phyloP scores from a whole-genome alignment of 805 yeast genomes.

The Kurtzmaniella fragi region DNA sequence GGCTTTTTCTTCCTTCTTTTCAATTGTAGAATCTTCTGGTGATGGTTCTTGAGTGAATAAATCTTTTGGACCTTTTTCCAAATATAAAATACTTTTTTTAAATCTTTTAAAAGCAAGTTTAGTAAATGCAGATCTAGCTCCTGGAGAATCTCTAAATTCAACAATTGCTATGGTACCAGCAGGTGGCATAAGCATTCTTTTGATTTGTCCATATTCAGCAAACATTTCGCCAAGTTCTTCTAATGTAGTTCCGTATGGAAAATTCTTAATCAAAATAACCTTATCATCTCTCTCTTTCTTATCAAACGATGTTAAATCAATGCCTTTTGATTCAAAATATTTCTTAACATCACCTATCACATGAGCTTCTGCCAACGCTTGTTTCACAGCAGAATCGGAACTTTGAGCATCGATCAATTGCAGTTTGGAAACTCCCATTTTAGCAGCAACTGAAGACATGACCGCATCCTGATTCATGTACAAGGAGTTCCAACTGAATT shows the following conservation, averaged over 20 bases:
- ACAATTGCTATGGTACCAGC: conserved; percentile 94
- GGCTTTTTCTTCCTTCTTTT: conserved; percentile 28
- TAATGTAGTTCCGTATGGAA: conserved; percentile 79
- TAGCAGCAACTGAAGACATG: conserved; percentile 79
- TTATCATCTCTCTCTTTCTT: conserved; percentile 71
- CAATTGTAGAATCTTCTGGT: conserved; percentile 23
- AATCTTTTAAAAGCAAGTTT: conserved; percentile 84
- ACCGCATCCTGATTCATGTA: conserved; percentile 91
- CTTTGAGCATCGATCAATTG: conserved; percentile 85
- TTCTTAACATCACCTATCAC: conserved; percentile 87
- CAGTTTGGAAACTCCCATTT: conserved; percentile 77
- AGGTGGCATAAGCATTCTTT: conserved; percentile 87
- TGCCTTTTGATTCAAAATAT: conserved; percentile 80
- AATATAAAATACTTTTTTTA: conserved; percentile 78
- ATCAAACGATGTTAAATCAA: conserved; percentile 70
- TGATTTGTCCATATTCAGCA: conserved; percentile 71
- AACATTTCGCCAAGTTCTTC: conserved; percentile 83
- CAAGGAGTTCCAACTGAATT: conserved; percentile 93
- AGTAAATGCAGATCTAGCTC: conserved; percentile 85
- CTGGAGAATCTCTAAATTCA: conserved; percentile 76
- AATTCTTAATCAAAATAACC: conserved; percentile 79
- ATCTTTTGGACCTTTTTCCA: conserved; percentile 91
- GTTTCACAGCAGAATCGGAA: conserved; percentile 87
- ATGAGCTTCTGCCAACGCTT: conserved; percentile 95
- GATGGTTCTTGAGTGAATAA: conserved; percentile 62